Conservation (phyloP, 371 early-diverging fungal genomes). For the Apophysomyces sp. region DNA sequence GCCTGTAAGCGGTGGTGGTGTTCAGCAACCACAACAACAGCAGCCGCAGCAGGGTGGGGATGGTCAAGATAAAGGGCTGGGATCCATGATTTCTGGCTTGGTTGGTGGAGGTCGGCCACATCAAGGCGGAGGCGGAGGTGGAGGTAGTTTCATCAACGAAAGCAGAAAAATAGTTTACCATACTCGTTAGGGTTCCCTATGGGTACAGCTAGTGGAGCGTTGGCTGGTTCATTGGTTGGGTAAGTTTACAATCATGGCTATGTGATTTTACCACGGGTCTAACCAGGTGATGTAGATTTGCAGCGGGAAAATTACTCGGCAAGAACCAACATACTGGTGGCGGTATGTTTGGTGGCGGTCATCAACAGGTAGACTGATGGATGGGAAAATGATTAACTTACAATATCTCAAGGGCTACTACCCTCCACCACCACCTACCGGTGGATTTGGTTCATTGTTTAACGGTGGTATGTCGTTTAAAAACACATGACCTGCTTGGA, state of each 20-base stretch:
- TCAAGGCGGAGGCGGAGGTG: not conserved
- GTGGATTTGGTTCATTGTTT: slow-evolving; percentile 12
- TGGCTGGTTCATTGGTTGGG: slow-evolving; percentile 23
- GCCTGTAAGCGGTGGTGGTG: not conserved
- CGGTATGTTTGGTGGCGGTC: slow-evolving; percentile 2
- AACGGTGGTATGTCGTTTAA: not conserved
- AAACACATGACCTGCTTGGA: too few relatives aligned
- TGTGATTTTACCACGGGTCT: not conserved
- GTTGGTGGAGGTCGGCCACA: slow-evolving; percentile 15
- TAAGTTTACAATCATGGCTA: not conserved
- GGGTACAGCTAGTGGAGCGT: slow-evolving; percentile 14
- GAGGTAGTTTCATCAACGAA: not conserved
- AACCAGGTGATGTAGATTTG: not conserved
- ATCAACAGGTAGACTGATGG: not conserved
- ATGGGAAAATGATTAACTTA: not conserved
- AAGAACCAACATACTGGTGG: slow-evolving; percentile 1
- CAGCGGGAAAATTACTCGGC: slow-evolving; percentile 15
- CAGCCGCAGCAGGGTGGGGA: slow-evolving; percentile 2
- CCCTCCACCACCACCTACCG: slow-evolving; percentile 14
- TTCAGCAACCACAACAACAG: slow-evolving; percentile 2
- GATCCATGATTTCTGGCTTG: slow-evolving; percentile 16
- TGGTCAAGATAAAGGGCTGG: slow-evolving; percentile 19
- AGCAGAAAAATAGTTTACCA: not conserved
- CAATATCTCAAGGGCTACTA: slow-evolving; percentile 8
- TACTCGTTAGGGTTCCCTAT: slow-evolving; percentile 3